Percentiles rank a stretch among this genome's conserved stretches.
These are phyloP conservation scores for Meyerozyma carpophila DNA, from an alignment of 1,139 yeast genomes.

Conservation along the genomic window DNA sequence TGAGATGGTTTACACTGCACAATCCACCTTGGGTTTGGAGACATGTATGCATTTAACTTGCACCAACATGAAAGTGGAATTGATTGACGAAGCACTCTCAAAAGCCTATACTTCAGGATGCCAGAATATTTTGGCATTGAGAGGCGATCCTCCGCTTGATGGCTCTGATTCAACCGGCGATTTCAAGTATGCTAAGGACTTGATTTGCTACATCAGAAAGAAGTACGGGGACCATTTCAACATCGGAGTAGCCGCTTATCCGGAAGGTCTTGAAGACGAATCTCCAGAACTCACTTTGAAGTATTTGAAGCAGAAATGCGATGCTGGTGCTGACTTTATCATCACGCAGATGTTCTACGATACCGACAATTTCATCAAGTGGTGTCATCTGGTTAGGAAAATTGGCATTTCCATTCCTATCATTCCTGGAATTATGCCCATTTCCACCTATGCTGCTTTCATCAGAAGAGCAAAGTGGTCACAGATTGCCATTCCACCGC, in stretches of 20 bases:
- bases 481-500: conserved; percentile 70
- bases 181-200: conserved; percentile 66
- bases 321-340: conserved; percentile 89
- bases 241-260: conserved; percentile 74
- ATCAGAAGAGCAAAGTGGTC: conserved; percentile 95
- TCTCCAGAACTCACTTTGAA: conserved; percentile 51
- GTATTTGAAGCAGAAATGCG: conserved; percentile 79
- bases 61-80: conserved; percentile 82
- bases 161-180: conserved; percentile 66
- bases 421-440: conserved; percentile 98
- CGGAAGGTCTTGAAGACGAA: conserved; percentile 78
- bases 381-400: conserved; percentile 73
- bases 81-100: conserved; percentile 79
- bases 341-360: conserved; percentile 93
- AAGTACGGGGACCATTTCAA: conserved; percentile 60
- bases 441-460: conserved; percentile 88
- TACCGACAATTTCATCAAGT: conserved; percentile 71
- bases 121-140: conserved; percentile 79
- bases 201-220: conserved; percentile 48
- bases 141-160: conserved; percentile 77
- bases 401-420: conserved; percentile 82
- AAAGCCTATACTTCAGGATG: conserved; percentile 91
- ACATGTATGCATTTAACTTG: conserved; percentile 98
- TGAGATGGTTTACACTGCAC: conserved; percentile 89
- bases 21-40: conserved; percentile 87